Conservation (phyloP, 2,329 filamentous ascomycete species). For the Trichothecium sympodiale region DNA sequence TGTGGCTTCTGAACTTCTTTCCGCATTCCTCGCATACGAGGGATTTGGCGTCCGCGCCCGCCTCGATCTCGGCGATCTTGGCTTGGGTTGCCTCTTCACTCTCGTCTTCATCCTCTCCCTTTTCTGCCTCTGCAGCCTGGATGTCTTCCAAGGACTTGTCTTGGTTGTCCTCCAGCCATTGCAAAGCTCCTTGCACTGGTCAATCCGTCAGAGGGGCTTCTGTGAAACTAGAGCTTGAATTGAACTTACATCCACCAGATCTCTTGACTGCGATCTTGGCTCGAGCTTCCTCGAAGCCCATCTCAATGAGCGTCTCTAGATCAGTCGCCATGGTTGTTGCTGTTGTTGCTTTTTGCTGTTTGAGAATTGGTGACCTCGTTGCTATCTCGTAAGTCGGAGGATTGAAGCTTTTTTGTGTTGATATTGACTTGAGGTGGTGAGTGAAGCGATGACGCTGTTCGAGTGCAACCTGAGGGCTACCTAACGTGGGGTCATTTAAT, state of each 20-base stretch:
- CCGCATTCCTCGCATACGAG: slow-evolving; percentile 91
- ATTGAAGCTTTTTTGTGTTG: too few species aligned
- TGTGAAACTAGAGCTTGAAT: too few species aligned
- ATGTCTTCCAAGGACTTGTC: slow-evolving; percentile 81
- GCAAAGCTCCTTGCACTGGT: slow-evolving; percentile 74
- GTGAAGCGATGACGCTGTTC: too few species aligned
- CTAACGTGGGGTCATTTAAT: too few species aligned
- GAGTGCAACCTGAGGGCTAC: too few species aligned
- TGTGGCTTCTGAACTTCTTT: slow-evolving; percentile 75
- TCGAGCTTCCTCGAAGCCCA: slow-evolving; percentile 75
- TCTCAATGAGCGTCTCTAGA: slow-evolving; percentile 51
- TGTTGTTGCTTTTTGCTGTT: too few species aligned
- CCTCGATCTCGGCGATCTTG: slow-evolving; percentile 54
- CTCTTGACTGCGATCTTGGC: slow-evolving; percentile 78
- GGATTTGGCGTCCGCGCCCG: slow-evolving; percentile 64
- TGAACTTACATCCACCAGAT: slow-evolving; percentile 59
- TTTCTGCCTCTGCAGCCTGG: slow-evolving; percentile 31
- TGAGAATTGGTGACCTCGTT: too few species aligned
- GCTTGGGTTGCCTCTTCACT: slow-evolving; percentile 37
- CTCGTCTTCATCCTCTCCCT: slow-evolving; percentile 34
- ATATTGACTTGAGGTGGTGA: too few species aligned
- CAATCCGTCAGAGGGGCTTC: slow-evolving; percentile 4
- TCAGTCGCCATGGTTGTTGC: slow-evolving; percentile 50
- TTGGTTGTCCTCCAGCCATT: slow-evolving; percentile 90
- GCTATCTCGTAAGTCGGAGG: too few species aligned